Conservation (phyloP, 306 rosid species). For the Cyamopsis tetragonoloba region DNA sequence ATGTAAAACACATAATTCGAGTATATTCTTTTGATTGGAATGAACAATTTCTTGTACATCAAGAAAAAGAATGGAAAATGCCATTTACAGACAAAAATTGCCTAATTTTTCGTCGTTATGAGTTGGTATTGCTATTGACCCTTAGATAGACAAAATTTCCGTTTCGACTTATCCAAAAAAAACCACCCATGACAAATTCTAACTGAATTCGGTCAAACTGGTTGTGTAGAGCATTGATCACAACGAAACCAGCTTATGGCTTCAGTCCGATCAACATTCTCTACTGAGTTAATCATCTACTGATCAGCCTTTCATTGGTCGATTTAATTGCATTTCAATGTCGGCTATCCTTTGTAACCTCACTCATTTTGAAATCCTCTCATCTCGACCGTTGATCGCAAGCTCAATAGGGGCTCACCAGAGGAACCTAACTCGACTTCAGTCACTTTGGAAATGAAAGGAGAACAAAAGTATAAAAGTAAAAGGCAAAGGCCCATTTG, state of each 20-base stretch:
- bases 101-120: neutral
- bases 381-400: too few species aligned
- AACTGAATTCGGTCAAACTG: neutral
- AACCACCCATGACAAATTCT: neutral
- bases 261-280: too few species aligned
- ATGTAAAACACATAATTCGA: neutral
- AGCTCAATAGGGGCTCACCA: too few species aligned
- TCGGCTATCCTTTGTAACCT: too few species aligned
- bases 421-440: too few species aligned
- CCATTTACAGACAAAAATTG: neutral
- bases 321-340: too few species aligned
- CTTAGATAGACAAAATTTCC: neutral
- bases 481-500: neutral
- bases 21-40: slow-evolving; percentile 5
- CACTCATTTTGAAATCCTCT: too few species aligned
- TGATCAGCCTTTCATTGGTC: too few species aligned
- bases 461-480: neutral
- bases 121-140: neutral
- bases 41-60: neutral
- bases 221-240: neutral
- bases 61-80: neutral
- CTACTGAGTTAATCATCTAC: too few species aligned
- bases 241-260: neutral
- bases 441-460: neutral
- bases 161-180: neutral